A percentile compares a stretch with the other conserved stretches of the same genome.
Evolutionary conservation across 2,329 filamentous ascomycete species (phyloP).

Genomic region (Allantophomopsis lycopodina): DNA sequence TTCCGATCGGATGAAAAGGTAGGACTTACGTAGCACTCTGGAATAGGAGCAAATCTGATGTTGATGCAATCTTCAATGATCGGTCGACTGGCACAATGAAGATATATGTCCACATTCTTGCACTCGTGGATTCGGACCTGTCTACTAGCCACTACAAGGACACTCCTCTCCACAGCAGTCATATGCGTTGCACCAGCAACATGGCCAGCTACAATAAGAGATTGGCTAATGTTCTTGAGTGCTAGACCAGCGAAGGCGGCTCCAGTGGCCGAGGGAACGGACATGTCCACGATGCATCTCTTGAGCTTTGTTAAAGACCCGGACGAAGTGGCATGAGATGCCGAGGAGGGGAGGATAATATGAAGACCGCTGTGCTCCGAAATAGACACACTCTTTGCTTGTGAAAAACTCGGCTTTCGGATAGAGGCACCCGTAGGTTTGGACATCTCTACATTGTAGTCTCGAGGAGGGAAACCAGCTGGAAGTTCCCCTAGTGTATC

Average conservation of each 20-base stretch:
- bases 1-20: slow-evolving; percentile 7
- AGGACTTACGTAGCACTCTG: slow-evolving; percentile 49
- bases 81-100: slow-evolving; percentile 69
- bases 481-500: slow-evolving; percentile 26
- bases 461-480: slow-evolving; percentile 19
- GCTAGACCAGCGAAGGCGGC: slow-evolving; percentile 57
- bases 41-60: slow-evolving; percentile 69
- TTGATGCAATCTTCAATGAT: slow-evolving; percentile 83
- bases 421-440: slow-evolving; percentile 20
- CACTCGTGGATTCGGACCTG: slow-evolving; percentile 93
- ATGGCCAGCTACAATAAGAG: slow-evolving; percentile 64
- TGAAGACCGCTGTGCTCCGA: slow-evolving; percentile 53
- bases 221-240: slow-evolving; percentile 55
- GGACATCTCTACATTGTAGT: slow-evolving; percentile 45
- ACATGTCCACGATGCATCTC: slow-evolving; percentile 70
- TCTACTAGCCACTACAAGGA: slow-evolving; percentile 67
- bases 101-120: slow-evolving; percentile 66
- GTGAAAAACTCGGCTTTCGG: slow-evolving; percentile 49
- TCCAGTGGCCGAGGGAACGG: slow-evolving; percentile 43
- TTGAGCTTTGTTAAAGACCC: slow-evolving; percentile 58
- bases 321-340: slow-evolving; percentile 57
- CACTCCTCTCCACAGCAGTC: slow-evolving; percentile 57
- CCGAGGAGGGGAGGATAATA: slow-evolving; percentile 62
- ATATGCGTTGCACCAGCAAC: slow-evolving; percentile 75
- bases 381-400: slow-evolving; percentile 47